Evolutionary conservation across 1,139 yeast species (phyloP), one percentile per base, ranked within the genome.

Genomic region (Pichia sp.): DNA sequence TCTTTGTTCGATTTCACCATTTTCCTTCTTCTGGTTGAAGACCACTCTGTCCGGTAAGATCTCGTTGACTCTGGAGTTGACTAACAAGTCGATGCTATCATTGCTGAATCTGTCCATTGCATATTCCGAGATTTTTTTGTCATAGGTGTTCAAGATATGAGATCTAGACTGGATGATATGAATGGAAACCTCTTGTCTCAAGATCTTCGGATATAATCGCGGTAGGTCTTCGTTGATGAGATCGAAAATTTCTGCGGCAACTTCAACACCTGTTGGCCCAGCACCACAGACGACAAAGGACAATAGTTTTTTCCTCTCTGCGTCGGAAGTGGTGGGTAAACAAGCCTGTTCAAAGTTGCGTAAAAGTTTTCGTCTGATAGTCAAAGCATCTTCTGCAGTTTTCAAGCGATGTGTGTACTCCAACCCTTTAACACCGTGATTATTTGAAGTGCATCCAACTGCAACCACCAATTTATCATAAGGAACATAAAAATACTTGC

Each of bases 281-380:
- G 87, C 88, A 58, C 87, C 88, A 65, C 87, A 83, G 46, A 83
- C 77, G 30, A 83, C 87, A 71, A 82, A 82, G 59, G 84, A 79
- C 54, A 83, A 70, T 53, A 83, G 67, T 55, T 76, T 75, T 63
- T 77, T 80, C 61, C 86, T 77, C 65, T 83, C 86, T 50, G 76
- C 83, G 58, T 79, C 81, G 1, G 81, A 59, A 1, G 84, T 81
- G 0, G 85, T 79, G 57, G 87, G 86, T 60, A 83, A 69, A 59
- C 85, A 77, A 2, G 87, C 87, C 53, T 70, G 69, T 66, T 83
- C 87, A 53, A 83, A 71, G 59, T 81, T 75, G 47, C 73, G 71
- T 52, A 81, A 79, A 52, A 83, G 78, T 58, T 76, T 76, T 60
- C 76, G 75, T 63, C 85, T 76, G 58, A 83, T 76, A 54, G 68